phyloP scores from a whole-genome alignment of 495 filamentous ascomycete genomes.

The Aspergillus cavernicola region DNA sequence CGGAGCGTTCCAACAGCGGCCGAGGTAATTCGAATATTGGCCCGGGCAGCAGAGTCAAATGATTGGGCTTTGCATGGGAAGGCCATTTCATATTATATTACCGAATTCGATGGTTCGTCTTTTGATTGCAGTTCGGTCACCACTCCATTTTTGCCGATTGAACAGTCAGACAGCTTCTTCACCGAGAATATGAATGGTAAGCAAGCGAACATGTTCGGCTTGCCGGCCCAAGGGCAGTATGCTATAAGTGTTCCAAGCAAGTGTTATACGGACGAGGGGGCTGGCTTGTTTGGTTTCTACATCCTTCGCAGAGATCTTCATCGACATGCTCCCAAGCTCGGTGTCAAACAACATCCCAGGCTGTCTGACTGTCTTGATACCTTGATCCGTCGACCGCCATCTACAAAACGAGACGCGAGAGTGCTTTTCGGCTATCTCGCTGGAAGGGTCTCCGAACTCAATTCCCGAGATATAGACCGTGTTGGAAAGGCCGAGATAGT shows the following conservation, averaged over 20 bases:
- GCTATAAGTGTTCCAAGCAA: conserved; percentile 63
- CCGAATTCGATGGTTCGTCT: conserved; percentile 70
- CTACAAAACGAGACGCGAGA: conserved; percentile 57
- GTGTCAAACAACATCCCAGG: conserved; percentile 73
- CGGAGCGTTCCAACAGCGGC: conserved; percentile 61
- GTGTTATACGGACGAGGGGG: conserved; percentile 77
- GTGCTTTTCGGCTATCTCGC: conserved; percentile 78
- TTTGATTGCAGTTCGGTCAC: conserved; percentile 54
- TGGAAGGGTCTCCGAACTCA: conserved; percentile 68
- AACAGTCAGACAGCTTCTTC: conserved; percentile 46
- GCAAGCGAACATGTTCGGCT: neutral
- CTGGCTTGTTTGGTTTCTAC: conserved; percentile 71
- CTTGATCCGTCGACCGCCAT: conserved; percentile 67
- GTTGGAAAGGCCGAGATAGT: conserved; percentile 65
- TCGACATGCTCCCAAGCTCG: conserved; percentile 73
- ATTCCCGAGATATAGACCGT: conserved; percentile 51
- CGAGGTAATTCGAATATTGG: conserved; percentile 75
- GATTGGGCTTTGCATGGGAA: conserved; percentile 56
- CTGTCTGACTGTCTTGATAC: conserved; percentile 68
- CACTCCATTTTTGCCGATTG: conserved; percentile 68
- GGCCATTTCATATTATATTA: conserved; percentile 78
- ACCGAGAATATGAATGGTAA: neutral
- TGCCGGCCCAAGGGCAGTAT: neutral
- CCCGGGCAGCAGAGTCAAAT: conserved; percentile 47
- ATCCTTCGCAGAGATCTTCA: conserved; percentile 72